Conservation (phyloP, 2,329 filamentous ascomycete species). For the Volutella citrinella region DNA sequence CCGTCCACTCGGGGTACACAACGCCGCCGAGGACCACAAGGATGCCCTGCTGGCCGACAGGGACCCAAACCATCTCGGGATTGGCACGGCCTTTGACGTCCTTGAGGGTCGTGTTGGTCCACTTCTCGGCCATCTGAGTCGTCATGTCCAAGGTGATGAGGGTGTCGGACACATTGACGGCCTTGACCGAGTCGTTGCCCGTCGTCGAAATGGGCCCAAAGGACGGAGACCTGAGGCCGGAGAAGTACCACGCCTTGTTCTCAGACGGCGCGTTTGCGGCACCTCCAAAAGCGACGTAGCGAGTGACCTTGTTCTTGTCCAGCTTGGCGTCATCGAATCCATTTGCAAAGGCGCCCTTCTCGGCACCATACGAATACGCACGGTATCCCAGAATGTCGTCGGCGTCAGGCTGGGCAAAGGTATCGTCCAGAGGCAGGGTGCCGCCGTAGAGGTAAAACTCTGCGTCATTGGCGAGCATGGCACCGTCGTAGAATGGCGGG, state of each 20-base stretch:
- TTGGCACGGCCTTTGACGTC: conserved; percentile 55
- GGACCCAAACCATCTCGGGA: conserved; percentile 70
- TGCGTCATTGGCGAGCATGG: conserved; percentile 61
- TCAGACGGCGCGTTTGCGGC: conserved; percentile 65
- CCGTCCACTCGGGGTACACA: conserved; percentile 52
- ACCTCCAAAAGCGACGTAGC: conserved; percentile 64
- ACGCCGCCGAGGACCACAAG: conserved; percentile 77
- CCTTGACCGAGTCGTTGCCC: conserved; percentile 33
- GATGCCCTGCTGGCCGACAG: conserved; percentile 72
- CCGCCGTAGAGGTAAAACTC: conserved; percentile 66
- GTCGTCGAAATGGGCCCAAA: conserved; percentile 45
- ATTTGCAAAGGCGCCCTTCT: conserved; percentile 39
- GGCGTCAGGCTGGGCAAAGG: conserved; percentile 35
- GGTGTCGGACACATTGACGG: conserved; percentile 48
- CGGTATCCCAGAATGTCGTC: conserved; percentile 50
- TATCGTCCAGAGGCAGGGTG: conserved; percentile 28
- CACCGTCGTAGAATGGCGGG: conserved; percentile 60
- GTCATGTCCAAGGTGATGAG: conserved; percentile 62
- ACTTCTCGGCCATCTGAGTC: conserved; percentile 46
- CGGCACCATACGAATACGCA: conserved; percentile 47
- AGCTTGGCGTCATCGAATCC: conserved; percentile 43
- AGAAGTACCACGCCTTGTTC: conserved; percentile 70
- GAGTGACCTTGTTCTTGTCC: conserved; percentile 46
- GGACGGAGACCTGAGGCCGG: conserved; percentile 53
- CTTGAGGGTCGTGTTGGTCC: conserved; percentile 53